A percentile compares a stretch with the other conserved stretches of the same genome.
Conservation (phyloP, 164 flowering plant genomes). For the Vitis cinerea region DNA sequence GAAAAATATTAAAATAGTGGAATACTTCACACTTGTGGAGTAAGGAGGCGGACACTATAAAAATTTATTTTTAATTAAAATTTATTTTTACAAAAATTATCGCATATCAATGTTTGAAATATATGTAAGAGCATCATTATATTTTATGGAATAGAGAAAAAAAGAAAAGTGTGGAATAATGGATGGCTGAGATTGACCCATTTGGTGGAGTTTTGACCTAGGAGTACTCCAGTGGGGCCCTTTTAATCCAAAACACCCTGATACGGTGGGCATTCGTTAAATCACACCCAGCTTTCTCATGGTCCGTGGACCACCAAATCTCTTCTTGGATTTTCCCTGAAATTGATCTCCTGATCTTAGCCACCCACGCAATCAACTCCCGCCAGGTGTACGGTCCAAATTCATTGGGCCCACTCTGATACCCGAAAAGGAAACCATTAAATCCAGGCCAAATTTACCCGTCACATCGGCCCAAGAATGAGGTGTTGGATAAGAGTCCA, state of each 20-base stretch:
- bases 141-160: no score
- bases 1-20: no score
- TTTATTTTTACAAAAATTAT: no score
- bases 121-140: no score
- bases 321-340: neutral
- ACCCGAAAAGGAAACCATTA: constrained; percentile 4
- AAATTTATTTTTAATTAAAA: no score
- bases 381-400: constrained; percentile 12
- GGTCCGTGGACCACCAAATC: neutral
- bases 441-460: constrained; percentile 4
- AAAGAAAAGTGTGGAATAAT: no score
- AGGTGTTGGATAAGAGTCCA: constrained; percentile 2
- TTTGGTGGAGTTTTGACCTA: neutral
- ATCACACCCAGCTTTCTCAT: neutral
- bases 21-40: no score
- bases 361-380: neutral
- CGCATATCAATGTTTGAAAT: no score
- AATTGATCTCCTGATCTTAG: neutral
- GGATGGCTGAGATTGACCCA: neutral
- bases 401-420: constrained; percentile 2
- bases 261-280: no score
- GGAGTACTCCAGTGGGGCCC: neutral
- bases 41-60: no score
- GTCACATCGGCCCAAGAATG: constrained; percentile 8
- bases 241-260: neutral